Evolutionary conservation across 148 eudicot species (phyloP), one percentile per base, ranked within the genome.

Genomic region (Talinum fruticosum): DNA sequence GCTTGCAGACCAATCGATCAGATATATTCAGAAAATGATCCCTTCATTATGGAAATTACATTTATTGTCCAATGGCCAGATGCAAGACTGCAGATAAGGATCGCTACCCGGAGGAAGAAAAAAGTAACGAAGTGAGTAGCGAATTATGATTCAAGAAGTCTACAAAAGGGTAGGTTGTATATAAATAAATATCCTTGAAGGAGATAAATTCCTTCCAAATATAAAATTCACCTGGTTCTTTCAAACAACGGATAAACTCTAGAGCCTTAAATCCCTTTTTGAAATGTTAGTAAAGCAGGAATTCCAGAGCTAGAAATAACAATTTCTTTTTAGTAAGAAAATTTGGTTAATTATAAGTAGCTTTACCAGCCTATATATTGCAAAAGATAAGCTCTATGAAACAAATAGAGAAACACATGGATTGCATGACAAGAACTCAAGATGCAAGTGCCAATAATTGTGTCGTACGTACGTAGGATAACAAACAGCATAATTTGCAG

Each of bases 21-120:
- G 12, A 26, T 0, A 24, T 28, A 44, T 59, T 28, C 59, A 65
- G 12, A 37, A 34, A 33, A 24, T 37, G 18, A 33, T 64, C 64
- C 37, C 51, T 13, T 29, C 21, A 23, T 5, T 5, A 75, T 14
- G 18, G 33, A 26, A 37, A 34, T 3, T 66, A 33, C 16, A 34
- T 38, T 10, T 28, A 12, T 15, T 34, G 19, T 24, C 62, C 66
- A 49, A 47, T 49, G 47, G 33, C 61, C 29, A 66, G 72, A 34
- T 16, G 53, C 29, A 45, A 47, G 36, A 44, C 29, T 44, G 30
- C 30, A 44, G 62, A 30, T 45, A 66, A 19, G 24, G 23, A 45
- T n/a, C 3, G 59, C 69, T 44, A 65, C 28, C 41, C 61, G 45
- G 26, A 62, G 61, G 78, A 37, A 76, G 33, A 75, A n/a, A 33